A percentile compares a stretch with the other conserved stretches of the same genome.
These are phyloP conservation scores for Saccharomyces jurei DNA, from an alignment of 805 yeast species.

Conservation along the genomic window DNA sequence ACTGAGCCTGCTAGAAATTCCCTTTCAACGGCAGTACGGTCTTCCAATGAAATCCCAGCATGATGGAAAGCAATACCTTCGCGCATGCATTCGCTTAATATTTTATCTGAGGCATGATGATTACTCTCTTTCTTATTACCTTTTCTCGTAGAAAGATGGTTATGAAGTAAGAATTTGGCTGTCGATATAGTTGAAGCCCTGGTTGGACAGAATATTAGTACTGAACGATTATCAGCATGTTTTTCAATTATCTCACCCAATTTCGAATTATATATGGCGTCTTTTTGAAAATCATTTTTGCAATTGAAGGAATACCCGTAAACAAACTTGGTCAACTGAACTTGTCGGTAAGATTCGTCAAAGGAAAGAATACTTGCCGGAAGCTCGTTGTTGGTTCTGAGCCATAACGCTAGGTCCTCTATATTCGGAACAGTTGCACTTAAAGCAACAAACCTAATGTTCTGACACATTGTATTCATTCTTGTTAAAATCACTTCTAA, in stretches of 20 bases:
- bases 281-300: conserved; percentile 42
- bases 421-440: conserved; percentile 51
- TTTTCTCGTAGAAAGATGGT: conserved; percentile 2
- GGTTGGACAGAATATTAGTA: conserved; percentile 46
- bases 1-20: conserved; percentile 37
- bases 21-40: conserved; percentile 40
- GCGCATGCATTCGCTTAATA: conserved; percentile 8
- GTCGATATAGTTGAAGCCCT: conserved; percentile 41
- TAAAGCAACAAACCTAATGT: conserved; percentile 37
- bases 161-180: conserved; percentile 34
- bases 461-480: conserved; percentile 34
- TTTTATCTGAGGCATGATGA: conserved; percentile 7
- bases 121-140: not conserved
- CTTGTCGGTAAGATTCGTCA: conserved; percentile 43
- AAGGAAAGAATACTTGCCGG: conserved; percentile 35
- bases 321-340: conserved; percentile 35
- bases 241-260: conserved; percentile 33
- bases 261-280: conserved; percentile 36
- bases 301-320: conserved; percentile 35
- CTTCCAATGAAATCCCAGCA: conserved; percentile 46
- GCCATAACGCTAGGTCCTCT: conserved; percentile 40
- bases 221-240: conserved; percentile 38
- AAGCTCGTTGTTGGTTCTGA: conserved; percentile 21
- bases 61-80: conserved; percentile 48
- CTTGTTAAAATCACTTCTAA: conserved; percentile 42